These are phyloP conservation scores for Cyclotella kingstonii DNA, from an alignment of 108 stramenopile genomes.

Conservation along the genomic window DNA sequence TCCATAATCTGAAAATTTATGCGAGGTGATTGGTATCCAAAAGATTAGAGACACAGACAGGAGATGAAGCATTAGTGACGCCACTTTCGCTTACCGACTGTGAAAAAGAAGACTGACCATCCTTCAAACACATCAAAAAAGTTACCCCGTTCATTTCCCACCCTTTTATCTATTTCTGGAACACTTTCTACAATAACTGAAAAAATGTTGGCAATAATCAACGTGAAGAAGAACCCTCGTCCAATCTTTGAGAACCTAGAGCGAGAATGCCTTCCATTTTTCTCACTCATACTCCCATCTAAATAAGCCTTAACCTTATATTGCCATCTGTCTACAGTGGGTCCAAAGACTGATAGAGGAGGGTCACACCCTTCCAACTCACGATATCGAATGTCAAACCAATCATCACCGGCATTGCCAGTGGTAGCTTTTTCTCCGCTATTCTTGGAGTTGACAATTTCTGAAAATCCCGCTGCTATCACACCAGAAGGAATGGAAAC, in stretches of 20 bases:
- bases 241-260: slow-evolving; percentile 39
- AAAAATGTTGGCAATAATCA: slow-evolving; percentile 80
- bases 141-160: slow-evolving; percentile 72
- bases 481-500: slow-evolving; percentile 86
- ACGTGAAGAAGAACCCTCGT: slow-evolving; percentile 63
- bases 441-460: slow-evolving; percentile 72
- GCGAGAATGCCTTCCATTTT: slow-evolving; percentile 39
- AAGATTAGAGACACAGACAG: neutral
- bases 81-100: slow-evolving; percentile 38
- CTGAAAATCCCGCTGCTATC: slow-evolving; percentile 85
- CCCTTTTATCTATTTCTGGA: slow-evolving; percentile 61
- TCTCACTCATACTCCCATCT: slow-evolving; percentile 53
- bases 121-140: slow-evolving; percentile 80
- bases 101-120: slow-evolving; percentile 80
- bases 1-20: slow-evolving; percentile 75
- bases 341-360: slow-evolving; percentile 60
- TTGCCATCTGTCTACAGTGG: slow-evolving; percentile 60
- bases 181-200: slow-evolving; percentile 81
- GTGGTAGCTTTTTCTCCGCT: slow-evolving; percentile 11
- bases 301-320: slow-evolving; percentile 62
- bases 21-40: too few relatives aligned
- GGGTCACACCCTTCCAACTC: slow-evolving; percentile 54
- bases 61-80: neutral
- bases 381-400: slow-evolving; percentile 67
- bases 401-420: slow-evolving; percentile 70